Evolutionary conservation across 768 basidiomycete genomes (phyloP), one percentile per base, ranked within the genome.

Genomic region (Suillus brevipes): DNA sequence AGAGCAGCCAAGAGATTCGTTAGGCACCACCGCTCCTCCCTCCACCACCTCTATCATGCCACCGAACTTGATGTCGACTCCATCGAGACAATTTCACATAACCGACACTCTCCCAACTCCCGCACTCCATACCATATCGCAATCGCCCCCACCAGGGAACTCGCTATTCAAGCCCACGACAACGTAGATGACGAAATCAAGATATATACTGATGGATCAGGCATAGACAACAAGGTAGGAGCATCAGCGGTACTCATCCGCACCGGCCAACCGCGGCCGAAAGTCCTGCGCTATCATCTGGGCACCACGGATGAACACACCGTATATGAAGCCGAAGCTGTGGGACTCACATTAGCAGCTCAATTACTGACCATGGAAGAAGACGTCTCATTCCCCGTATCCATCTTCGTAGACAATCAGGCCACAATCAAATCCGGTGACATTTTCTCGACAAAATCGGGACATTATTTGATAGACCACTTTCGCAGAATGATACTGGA

Each of bases 381-480:
- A 0, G 16, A 60, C 10, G 1, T 42, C 36, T 14, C 57, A 0
- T 8, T 38, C 2, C n/a, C 34, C 0, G 67, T 66, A 0, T 61
- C 62, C 0, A 62, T 77, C 0, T 56, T n/a, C 0, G 36, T 74
- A 1, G 72, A 77, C 63, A 75, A 71, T 53, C 69, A 73, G 42
- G 64, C 71, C 0, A 67, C 69, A 1, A 60, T 9, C 80, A 50
- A 38, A 81, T 74, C 16, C 68, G 45, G 60, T 76, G 64, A 64
- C 1, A 0, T 49, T 1, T 16, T 50, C 34, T n/a, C 45, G 3
- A 34, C n/a, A 1, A 59, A 40, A 38, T 37, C 64, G 37, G 61
- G 61, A 0, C 55, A 58, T 1, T 47, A 63, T 53, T 55, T 63
- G 31, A 57, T 63, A 38, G 42, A 64, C 6, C 63, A 58, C 34